These are phyloP conservation scores for Nepenthes gracilis DNA, from an alignment of 148 eudicot species.

Conservation along the genomic window DNA sequence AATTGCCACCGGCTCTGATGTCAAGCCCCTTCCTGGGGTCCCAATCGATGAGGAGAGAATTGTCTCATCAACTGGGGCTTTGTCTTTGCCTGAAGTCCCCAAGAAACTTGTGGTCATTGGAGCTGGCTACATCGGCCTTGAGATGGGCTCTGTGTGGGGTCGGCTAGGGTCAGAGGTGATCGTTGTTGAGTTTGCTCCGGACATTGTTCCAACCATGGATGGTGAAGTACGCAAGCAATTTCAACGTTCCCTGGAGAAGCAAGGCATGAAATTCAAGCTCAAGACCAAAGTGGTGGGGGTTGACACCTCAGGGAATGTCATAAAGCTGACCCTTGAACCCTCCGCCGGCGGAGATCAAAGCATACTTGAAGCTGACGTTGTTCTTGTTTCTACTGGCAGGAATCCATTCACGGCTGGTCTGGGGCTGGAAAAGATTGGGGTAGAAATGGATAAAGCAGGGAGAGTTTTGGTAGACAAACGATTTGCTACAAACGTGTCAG, in stretches of 20 bases:
- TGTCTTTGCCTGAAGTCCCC: conserved; percentile 67
- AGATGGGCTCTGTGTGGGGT: conserved; percentile 97
- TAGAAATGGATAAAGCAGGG: conserved; percentile 73
- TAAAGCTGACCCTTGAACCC: conserved; percentile 75
- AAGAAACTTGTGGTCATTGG: conserved; percentile 84
- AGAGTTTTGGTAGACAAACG: conserved; percentile 55
- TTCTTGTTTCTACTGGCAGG: conserved; percentile 89
- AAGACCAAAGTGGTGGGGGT: conserved; percentile 86
- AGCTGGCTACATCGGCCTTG: conserved; percentile 94
- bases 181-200: conserved; percentile 78
- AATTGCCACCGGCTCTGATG: conserved; percentile 92
- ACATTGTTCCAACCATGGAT: conserved; percentile 92
- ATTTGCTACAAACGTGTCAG: conserved; percentile 59
- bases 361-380: conserved; percentile 77
- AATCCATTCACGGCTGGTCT: conserved; percentile 73
- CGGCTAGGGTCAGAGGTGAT: conserved; percentile 90
- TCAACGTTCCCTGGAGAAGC: conserved; percentile 88
- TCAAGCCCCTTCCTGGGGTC: conserved; percentile 73
- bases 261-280: conserved; percentile 88
- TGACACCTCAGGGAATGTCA: conserved; percentile 47
- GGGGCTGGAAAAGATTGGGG: conserved; percentile 68
- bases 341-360: conserved; percentile 81
- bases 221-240: conserved; percentile 83
- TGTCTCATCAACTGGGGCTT: conserved; percentile 72
- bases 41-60: conserved; percentile 85